Percentiles rank a stretch among this genome's conserved stretches.
Conservation (phyloP, 2,329 filamentous ascomycete species). For the Helotiales sp. region DNA sequence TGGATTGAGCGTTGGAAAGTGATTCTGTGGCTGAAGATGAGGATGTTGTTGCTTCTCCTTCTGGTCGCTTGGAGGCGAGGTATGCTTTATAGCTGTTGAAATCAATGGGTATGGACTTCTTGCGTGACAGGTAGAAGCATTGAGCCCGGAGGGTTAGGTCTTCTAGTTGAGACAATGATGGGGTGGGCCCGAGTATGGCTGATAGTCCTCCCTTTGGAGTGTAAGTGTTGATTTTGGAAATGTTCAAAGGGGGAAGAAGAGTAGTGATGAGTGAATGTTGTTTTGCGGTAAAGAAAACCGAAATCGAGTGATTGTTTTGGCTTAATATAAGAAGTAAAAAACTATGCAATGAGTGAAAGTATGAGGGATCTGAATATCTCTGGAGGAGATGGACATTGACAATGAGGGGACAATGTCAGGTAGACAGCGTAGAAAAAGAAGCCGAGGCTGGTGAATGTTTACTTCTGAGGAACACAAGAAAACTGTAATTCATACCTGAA, state of each 20-base stretch:
- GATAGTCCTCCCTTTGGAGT: conserved; percentile 58
- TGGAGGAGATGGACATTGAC: not conserved
- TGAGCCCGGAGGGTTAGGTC: conserved; percentile 69
- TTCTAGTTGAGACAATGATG: conserved; percentile 57
- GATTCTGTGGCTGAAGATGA: conserved; percentile 2
- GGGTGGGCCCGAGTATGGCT: conserved; percentile 65
- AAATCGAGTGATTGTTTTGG: not conserved
- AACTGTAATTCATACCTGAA: conserved; percentile 56
- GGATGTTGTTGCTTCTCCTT: not conserved
- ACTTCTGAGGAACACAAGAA: not conserved
- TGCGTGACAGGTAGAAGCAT: conserved; percentile 68
- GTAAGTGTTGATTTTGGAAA: not conserved
- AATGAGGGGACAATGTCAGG: not conserved
- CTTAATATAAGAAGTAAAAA: not conserved
- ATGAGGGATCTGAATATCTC: not conserved
- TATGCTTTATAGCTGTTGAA: conserved; percentile 72
- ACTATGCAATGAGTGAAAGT: no score
- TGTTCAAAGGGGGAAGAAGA: no score
- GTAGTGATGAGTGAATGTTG: not conserved
- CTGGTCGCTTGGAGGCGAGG: conserved; percentile 40
- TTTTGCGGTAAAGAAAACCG: no score
- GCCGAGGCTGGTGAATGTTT: conserved; percentile 29
- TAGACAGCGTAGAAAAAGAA: conserved; percentile 16
- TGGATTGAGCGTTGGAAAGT: not conserved
- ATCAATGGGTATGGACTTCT: conserved; percentile 59